Base-by-base conservation (phyloP, 306 rosid genomes). In the Gastrolobium bilobum region DNA sequence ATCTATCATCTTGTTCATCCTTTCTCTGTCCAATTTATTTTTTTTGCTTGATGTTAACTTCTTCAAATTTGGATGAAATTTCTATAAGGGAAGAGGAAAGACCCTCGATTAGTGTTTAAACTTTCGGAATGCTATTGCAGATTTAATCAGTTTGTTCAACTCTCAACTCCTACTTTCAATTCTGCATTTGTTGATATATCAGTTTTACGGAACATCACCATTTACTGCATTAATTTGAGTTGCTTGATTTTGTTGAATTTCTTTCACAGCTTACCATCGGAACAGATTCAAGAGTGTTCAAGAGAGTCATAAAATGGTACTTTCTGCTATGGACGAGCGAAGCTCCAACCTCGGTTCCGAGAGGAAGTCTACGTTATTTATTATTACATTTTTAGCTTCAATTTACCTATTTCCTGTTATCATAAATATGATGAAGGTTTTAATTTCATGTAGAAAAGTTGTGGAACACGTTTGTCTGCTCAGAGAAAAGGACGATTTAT, bases 31-130 rank as follows among this genome's bases (percentile, higher is more conserved):
- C 43, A 65, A 5, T 56, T 46, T 39, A 66, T 75, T 59, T 80
- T 53, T 2, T 10, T n/a, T n/a, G n/a, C 38, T 67, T 78, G 52
- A 39, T 51, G 51, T 71, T 74, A 48, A 69, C 33, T 64, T 53
- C 4, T 69, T 29, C 40, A 4, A 71, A 6, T 54, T 82, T 69
- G 26, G 5, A 3, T 61, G 20, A 62, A 70, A 61, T 62, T 85
- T 13, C 74, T 51, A 10, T 4, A 93, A 98, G 85, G 82, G 99
- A 95, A 86, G 97, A 97, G 1, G 99, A 95, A 82, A 93, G n/a
- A n/a, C n/a, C n/a, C n/a, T n/a, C n/a, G n/a, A n/a, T n/a, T n/a
- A n/a, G n/a, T n/a, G n/a, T n/a, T n/a, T n/a, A n/a, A n/a, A n/a
- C n/a, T n/a, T n/a, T n/a, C n/a, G n/a, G n/a, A n/a, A n/a, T n/a